A percentile compares a stretch with the other conserved stretches of the same genome.
Evolutionary conservation across 768 basidiomycete genomes (phyloP).

Genomic region (Tylopilus intermedius): DNA sequence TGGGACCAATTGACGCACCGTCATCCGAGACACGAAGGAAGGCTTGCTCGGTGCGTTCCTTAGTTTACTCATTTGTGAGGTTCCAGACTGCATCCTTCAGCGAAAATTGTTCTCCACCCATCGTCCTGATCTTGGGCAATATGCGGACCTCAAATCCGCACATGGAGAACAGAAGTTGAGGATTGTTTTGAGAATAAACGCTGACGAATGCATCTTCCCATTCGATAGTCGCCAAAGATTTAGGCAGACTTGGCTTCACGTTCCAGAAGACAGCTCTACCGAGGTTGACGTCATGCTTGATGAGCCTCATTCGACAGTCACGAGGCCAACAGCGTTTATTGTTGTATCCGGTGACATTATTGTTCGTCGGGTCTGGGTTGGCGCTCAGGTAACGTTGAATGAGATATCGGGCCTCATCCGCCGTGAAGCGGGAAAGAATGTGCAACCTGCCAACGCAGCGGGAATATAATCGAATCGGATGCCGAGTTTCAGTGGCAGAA

Average conservation of each 20-base stretch:
- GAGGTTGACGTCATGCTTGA: constrained; percentile 99
- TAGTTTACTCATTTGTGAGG: constrained; percentile 92
- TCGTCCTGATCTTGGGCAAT: constrained; percentile 90
- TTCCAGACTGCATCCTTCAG: constrained; percentile 97
- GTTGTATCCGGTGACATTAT: constrained; percentile 98
- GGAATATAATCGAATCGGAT: constrained; percentile 97
- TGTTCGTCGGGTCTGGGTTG: constrained; percentile 97
- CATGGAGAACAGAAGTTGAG: constrained; percentile 97
- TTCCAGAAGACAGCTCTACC: constrained; percentile 99
- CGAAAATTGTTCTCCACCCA: constrained; percentile 96
- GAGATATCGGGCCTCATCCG: constrained; percentile 94
- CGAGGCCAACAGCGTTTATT: constrained; percentile 99
- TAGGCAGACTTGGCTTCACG: constrained; percentile 92
- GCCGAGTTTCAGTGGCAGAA: constrained; percentile 89
- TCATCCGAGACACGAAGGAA: constrained; percentile 98
- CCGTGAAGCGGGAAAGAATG: constrained; percentile 95
- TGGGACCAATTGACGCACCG: constrained; percentile 37
- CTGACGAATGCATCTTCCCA: constrained; percentile 99
- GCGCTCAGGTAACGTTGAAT: constrained; percentile 97
- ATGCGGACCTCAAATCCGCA: constrained; percentile 98
- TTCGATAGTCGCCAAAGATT: constrained; percentile 96
- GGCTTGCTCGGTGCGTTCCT: constrained; percentile 96
- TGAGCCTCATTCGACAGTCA: constrained; percentile 97
- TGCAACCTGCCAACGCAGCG: constrained; percentile 94
- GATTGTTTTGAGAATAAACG: constrained; percentile 96